Conservation (phyloP, 1,139 yeast genomes). For the Lodderomyces metapsilosis region DNA sequence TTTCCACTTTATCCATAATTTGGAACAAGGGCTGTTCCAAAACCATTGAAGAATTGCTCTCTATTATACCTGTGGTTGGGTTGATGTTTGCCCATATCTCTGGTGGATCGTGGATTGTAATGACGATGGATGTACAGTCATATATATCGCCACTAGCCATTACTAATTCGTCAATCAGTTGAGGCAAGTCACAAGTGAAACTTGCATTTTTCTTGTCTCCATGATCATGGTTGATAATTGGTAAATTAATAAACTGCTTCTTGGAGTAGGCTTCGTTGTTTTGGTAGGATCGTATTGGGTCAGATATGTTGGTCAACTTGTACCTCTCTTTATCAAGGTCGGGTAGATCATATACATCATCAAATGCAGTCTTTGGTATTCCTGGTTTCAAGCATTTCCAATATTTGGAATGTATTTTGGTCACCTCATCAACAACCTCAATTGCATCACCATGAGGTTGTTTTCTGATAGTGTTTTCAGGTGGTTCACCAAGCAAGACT, state of each 20-base stretch:
- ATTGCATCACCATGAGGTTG: constrained; percentile 77
- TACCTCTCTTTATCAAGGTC: constrained; percentile 27
- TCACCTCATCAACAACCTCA: constrained; percentile 84
- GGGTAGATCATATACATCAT: constrained; percentile 39
- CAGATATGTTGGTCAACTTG: constrained; percentile 53
- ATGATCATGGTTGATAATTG: constrained; percentile 44
- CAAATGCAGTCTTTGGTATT: constrained; percentile 35
- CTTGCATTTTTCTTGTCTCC: constrained; percentile 23
- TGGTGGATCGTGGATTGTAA: constrained; percentile 88
- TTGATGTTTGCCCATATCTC: constrained; percentile 89
- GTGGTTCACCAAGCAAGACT: constrained; percentile 92
- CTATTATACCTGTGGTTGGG: constrained; percentile 76
- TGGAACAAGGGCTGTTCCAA: constrained; percentile 44
- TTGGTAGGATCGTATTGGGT: constrained; percentile 74
- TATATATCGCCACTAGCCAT: constrained; percentile 75
- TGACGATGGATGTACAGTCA: constrained; percentile 58
- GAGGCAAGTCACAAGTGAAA: constrained; percentile 45
- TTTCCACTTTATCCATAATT: constrained; percentile 33
- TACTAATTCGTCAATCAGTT: constrained; percentile 64
- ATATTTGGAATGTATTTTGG: constrained; percentile 75
- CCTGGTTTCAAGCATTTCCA: constrained; percentile 80
- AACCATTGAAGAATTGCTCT: constrained; percentile 68
- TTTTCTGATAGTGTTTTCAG: constrained; percentile 62
- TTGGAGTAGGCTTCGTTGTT: constrained; percentile 53
- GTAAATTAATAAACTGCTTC: constrained; percentile 65